Evolutionary conservation across 2,329 filamentous ascomycete species (phyloP).

Genomic region (Cryphonectria parasitica): DNA sequence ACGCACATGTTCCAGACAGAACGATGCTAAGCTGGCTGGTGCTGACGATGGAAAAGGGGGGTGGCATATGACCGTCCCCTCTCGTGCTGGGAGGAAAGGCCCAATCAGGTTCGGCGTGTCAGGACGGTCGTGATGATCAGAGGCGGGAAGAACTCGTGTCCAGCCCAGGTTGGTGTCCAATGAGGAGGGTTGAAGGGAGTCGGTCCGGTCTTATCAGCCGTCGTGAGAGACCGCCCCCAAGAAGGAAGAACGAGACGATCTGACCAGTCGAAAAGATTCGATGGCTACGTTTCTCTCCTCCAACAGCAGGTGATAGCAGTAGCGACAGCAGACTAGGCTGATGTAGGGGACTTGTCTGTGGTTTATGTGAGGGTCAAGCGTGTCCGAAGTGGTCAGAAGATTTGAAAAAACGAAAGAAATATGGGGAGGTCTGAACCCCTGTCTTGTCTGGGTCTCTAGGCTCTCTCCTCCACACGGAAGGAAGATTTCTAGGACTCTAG

Average conservation of each 20-base stretch:
- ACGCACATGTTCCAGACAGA: neutral
- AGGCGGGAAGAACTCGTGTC: neutral
- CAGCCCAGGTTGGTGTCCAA: neutral
- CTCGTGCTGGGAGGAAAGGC: neutral
- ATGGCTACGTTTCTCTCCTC: neutral
- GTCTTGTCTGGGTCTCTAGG: neutral
- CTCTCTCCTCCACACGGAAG: neutral
- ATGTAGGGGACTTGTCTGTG: no score
- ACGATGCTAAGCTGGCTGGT: neutral
- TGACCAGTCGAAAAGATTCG: neutral
- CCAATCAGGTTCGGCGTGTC: neutral
- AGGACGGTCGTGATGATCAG: neutral
- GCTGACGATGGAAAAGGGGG: neutral
- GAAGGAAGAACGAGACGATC: neutral
- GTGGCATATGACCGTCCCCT: neutral
- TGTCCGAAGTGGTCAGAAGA: neutral
- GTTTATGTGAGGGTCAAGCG: neutral
- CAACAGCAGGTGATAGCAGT: no score
- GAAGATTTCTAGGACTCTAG: neutral
- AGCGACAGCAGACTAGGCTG: no score
- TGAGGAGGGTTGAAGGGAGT: neutral
- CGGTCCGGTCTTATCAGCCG: constrained; percentile 2
- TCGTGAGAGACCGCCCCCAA: neutral
- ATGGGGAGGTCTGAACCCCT: no score
- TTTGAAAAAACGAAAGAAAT: neutral